Evolutionary conservation across 169 alveolate genomes (phyloP), one percentile per base, ranked within the genome.

Genomic region (Cryptosporidium canis): DNA sequence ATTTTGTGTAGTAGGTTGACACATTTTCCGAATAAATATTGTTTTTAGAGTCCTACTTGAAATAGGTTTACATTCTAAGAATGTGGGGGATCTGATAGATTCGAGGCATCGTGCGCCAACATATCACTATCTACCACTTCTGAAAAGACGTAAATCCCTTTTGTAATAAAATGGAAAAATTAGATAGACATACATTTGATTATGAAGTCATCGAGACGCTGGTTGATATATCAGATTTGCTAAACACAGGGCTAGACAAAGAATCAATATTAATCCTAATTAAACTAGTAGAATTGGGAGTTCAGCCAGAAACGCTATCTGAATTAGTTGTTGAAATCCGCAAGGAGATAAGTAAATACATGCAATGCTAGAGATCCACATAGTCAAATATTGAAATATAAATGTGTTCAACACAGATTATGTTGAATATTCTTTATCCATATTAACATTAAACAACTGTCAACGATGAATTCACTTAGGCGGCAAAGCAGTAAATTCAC

Each of bases 231-330:
- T 56, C 87, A 3, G 61, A 37, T 14, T 37, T 77, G 18, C 31
- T 77, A 9, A 61, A 39, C 2, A 61, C 87, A 21, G 87, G 87
- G 16, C 39, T 77, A 29, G 87, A 77, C 29, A 77, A 39, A n/a
- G 87, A 77, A n/a, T 41, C 77, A 8, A 16, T 77, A 6, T 39
- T 77, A 18, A 37, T 77, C 24, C n/a, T 77, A 58, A 58, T 77
- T 27, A 55, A 63, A 29, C 64, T 77, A 3, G n/a, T 55, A 6
- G 72, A 61, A 41, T 12, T 77, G 31, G 87, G 87, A 3, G 87
- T 77, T 9, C n/a, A 61, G 8, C 87, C 87, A 7, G 87, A 77
- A 45, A 77, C 87, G 24, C 43, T 77, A 21, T 56, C 87, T 1
- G 87, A 77, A 37, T 35, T 77, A 14, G 47, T 77, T 33, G 29